Evolutionary conservation across 148 eudicot species (phyloP).

Genomic region (Chenopodium formosanum): DNA sequence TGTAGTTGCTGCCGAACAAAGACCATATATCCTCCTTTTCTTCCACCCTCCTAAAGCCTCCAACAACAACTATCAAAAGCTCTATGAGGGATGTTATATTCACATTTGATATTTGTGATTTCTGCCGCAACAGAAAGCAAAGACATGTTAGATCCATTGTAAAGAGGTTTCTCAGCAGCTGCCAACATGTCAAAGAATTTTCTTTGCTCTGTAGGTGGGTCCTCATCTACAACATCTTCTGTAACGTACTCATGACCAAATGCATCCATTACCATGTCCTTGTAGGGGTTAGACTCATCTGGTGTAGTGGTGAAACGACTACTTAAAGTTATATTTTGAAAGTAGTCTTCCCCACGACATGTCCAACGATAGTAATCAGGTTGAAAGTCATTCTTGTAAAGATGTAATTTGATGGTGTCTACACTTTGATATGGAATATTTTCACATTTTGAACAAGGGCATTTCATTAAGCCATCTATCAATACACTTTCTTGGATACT

Average conservation of each 20-base stretch:
- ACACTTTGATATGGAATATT: background rate
- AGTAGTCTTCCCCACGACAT: background rate
- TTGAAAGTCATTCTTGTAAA: background rate
- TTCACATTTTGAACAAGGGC: background rate
- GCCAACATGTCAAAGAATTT: background rate
- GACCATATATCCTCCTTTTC: no score
- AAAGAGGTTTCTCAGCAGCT: constrained; percentile 6
- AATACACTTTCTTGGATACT: background rate
- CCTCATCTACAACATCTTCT: background rate
- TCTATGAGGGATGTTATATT: constrained; percentile 4
- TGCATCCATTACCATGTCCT: constrained; percentile 9
- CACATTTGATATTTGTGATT: background rate
- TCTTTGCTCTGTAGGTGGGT: background rate
- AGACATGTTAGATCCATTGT: background rate
- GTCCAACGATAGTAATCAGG: background rate
- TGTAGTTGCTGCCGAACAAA: no score
- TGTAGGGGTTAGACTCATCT: background rate
- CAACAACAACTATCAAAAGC: background rate
- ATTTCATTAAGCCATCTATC: background rate
- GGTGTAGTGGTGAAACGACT: no score
- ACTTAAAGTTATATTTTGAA: background rate
- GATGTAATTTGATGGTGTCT: no score
- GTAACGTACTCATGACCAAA: background rate
- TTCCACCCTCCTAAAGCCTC: no score
- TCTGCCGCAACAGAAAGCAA: constrained; percentile 2